Conservation (phyloP, 2,329 filamentous ascomycete genomes). For the Colletotrichum magnum region DNA sequence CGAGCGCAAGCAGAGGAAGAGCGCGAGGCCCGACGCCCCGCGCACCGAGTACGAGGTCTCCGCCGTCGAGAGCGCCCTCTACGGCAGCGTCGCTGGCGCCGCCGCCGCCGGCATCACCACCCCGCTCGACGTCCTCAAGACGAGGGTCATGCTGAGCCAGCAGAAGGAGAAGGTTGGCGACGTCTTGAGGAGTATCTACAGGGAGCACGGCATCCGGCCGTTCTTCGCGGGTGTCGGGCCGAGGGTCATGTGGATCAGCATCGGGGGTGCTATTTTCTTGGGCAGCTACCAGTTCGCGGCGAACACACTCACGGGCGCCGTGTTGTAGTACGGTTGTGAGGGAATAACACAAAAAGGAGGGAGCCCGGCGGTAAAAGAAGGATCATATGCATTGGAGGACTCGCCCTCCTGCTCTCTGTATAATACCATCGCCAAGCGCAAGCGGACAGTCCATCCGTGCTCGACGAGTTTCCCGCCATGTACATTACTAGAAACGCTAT, state of each 20-base stretch:
- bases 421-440: slow-evolving; percentile 16
- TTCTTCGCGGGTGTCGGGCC: slow-evolving; percentile 86
- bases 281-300: slow-evolving; percentile 93
- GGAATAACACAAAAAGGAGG: neutral
- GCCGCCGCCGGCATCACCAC: slow-evolving; percentile 92
- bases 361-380: neutral
- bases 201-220: slow-evolving; percentile 73
- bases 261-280: slow-evolving; percentile 93
- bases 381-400: slow-evolving; percentile 24
- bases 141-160: slow-evolving; percentile 90
- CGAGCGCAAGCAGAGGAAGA: slow-evolving; percentile 47
- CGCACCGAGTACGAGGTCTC: slow-evolving; percentile 63
- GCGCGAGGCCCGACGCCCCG: slow-evolving; percentile 18
- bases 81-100: slow-evolving; percentile 86
- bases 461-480: slow-evolving; percentile 38
- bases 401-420: slow-evolving; percentile 33
- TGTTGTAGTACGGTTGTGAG: slow-evolving; percentile 5
- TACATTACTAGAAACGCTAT: slow-evolving; percentile 39
- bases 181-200: slow-evolving; percentile 76
- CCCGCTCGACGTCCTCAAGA: slow-evolving; percentile 96
- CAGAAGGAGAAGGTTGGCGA: slow-evolving; percentile 71
- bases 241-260: slow-evolving; percentile 93
- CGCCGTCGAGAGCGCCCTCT: slow-evolving; percentile 84
- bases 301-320: slow-evolving; percentile 74
- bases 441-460: slow-evolving; percentile 5